phyloP scores from a whole-genome alignment of 768 basidiomycete species.

The Leccinum arenicola region DNA sequence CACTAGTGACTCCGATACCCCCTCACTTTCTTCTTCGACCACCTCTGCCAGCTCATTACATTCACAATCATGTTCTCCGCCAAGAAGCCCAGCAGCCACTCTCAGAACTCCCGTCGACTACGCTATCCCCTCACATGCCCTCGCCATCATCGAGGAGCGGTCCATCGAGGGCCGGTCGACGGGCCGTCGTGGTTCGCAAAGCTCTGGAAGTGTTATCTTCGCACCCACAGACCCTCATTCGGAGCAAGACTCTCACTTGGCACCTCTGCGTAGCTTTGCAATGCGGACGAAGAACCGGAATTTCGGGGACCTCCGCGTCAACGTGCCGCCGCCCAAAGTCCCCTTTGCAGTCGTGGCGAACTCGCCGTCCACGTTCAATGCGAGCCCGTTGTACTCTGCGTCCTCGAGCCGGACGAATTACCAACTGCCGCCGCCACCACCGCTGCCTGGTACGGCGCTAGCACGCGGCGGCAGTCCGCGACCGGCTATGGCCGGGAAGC shows the following conservation, averaged over 20 bases:
- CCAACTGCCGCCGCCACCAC: not conserved
- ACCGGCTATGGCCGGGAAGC: slow-evolving; percentile 14
- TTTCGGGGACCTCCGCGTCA: slow-evolving; percentile 29
- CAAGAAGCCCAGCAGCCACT: slow-evolving; percentile 32
- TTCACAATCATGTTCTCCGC: slow-evolving; percentile 33
- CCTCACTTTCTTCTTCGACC: slow-evolving; percentile 45
- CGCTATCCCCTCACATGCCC: slow-evolving; percentile 20
- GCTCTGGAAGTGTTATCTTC: slow-evolving; percentile 24
- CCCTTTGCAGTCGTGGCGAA: slow-evolving; percentile 18
- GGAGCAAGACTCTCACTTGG: slow-evolving; percentile 22
- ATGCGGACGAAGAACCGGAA: slow-evolving; percentile 26
- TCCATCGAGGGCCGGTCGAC: slow-evolving; percentile 17
- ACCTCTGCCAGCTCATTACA: slow-evolving; percentile 37
- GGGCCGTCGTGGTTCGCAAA: slow-evolving; percentile 13
- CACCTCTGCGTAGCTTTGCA: slow-evolving; percentile 3
- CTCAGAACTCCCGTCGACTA: slow-evolving; percentile 34
- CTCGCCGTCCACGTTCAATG: slow-evolving; percentile 15
- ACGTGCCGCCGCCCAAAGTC: slow-evolving; percentile 21
- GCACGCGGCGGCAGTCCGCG: not conserved
- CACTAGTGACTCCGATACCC: slow-evolving; percentile 43
- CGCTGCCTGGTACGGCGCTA: not conserved
- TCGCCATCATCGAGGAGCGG: slow-evolving; percentile 41
- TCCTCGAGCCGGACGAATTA: not conserved
- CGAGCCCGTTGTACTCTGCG: not conserved
- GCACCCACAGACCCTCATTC: slow-evolving; percentile 14